phyloP scores from a whole-genome alignment of 2,329 filamentous ascomycete genomes.

The Colletotrichum lupini region DNA sequence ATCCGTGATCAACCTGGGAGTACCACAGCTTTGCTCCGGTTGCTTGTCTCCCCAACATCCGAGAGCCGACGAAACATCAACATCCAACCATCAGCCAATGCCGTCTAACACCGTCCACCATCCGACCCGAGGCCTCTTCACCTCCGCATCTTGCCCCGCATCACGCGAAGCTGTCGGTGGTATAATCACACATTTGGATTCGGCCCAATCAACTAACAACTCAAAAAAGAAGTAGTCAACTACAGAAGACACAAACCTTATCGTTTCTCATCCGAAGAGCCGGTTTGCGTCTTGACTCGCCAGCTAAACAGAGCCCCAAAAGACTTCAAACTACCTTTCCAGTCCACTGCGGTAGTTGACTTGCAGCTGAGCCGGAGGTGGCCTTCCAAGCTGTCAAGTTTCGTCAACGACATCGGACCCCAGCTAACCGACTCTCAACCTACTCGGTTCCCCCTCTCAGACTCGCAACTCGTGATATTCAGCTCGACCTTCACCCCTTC shows the following conservation, averaged over 20 bases:
- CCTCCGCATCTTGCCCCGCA: neutral
- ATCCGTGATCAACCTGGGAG: neutral
- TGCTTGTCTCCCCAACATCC: slow-evolving; percentile 14
- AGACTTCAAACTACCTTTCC: neutral
- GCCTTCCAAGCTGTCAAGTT: slow-evolving; percentile 28
- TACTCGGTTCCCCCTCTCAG: neutral
- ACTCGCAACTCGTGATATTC: neutral
- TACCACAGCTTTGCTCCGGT: neutral
- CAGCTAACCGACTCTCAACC: neutral
- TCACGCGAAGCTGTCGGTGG: neutral
- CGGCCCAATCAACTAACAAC: neutral
- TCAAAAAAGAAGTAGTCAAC: neutral
- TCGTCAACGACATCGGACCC: slow-evolving; percentile 25
- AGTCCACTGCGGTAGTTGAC: neutral
- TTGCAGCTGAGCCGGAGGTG: neutral
- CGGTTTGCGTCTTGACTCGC: slow-evolving; percentile 24
- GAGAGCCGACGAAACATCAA: slow-evolving; percentile 35
- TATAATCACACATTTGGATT: neutral
- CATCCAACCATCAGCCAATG: neutral
- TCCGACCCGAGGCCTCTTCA: neutral
- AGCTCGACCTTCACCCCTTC: neutral
- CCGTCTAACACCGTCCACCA: slow-evolving; percentile 27
- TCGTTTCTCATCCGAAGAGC: slow-evolving; percentile 1
- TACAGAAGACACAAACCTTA: neutral
- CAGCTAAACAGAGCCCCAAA: neutral